These are phyloP conservation scores for Verticillium klebahnii DNA, from an alignment of 2,329 filamentous ascomycete species.

Conservation along the genomic window DNA sequence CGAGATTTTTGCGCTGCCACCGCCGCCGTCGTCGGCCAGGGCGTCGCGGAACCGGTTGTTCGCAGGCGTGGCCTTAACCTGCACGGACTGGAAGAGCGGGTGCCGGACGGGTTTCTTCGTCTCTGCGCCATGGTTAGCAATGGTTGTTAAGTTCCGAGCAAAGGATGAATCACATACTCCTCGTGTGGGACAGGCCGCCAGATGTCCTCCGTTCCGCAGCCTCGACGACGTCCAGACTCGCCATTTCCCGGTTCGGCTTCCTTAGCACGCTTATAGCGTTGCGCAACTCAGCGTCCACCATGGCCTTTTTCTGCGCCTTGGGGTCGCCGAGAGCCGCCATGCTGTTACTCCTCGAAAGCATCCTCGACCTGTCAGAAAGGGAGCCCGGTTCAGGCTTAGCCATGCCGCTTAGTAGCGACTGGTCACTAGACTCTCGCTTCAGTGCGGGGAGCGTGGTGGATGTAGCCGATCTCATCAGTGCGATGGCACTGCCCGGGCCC, in stretches of 20 bases:
- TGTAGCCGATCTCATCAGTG: conserved; percentile 64
- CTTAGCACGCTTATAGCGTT: conserved; percentile 70
- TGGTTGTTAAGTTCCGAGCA: neutral
- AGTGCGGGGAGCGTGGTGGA: conserved; percentile 55
- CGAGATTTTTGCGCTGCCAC: conserved; percentile 4
- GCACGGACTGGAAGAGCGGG: conserved; percentile 32
- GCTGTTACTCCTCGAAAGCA: conserved; percentile 37
- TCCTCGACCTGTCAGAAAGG: conserved; percentile 36
- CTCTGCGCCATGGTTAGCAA: conserved; percentile 36
- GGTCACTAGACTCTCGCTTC: conserved; percentile 66
- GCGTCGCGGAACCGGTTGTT: conserved; percentile 51
- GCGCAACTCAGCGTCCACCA: conserved; percentile 65
- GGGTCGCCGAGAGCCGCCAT: conserved; percentile 47
- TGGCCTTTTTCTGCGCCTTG: conserved; percentile 61
- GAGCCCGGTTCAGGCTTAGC: conserved; percentile 34
- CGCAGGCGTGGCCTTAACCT: conserved; percentile 54
- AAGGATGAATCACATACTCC: conserved; percentile 37
- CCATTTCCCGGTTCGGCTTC: conserved; percentile 69
- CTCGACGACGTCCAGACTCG: conserved; percentile 62
- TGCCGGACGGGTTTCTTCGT: conserved; percentile 44
- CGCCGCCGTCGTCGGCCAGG: conserved; percentile 26
- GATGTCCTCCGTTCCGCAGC: conserved; percentile 58
- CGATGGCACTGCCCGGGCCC: conserved; percentile 54
- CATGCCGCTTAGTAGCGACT: conserved; percentile 43
- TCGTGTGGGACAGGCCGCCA: conserved; percentile 37